These are phyloP conservation scores for Austroboletus niveus DNA, from an alignment of 1,284 basidiomycete genomes.

Conservation along the genomic window DNA sequence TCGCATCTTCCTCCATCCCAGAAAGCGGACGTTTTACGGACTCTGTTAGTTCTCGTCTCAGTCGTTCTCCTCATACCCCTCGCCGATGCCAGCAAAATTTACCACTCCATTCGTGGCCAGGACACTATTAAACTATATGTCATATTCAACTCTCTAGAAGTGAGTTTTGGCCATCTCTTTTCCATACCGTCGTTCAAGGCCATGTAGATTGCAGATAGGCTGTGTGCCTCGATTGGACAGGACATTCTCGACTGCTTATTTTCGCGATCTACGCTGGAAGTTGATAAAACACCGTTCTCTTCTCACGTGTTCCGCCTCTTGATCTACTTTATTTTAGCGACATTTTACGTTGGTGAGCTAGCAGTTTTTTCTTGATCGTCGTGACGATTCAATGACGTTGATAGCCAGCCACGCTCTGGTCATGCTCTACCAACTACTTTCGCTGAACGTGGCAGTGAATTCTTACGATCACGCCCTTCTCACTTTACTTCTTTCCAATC, in stretches of 20 bases:
- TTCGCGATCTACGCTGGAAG: slow-evolving; percentile 85
- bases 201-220: slow-evolving; percentile 85
- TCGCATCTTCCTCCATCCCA: slow-evolving; percentile 77
- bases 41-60: slow-evolving; percentile 74
- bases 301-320: slow-evolving; percentile 73
- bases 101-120: slow-evolving; percentile 98
- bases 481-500: slow-evolving; percentile 94
- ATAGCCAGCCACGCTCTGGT: slow-evolving; percentile 89
- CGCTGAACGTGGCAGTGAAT: slow-evolving; percentile 97
- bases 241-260: slow-evolving; percentile 97
- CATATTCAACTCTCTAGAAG: slow-evolving; percentile 97
- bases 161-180: slow-evolving; percentile 35
- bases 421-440: slow-evolving; percentile 95
- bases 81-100: slow-evolving; percentile 97
- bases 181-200: background rate
- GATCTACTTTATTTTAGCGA: slow-evolving; percentile 82
- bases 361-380: background rate
- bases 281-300: slow-evolving; percentile 53
- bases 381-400: background rate
- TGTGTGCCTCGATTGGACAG: slow-evolving; percentile 97
- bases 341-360: slow-evolving; percentile 78
- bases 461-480: slow-evolving; percentile 97
- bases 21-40: slow-evolving; percentile 87
- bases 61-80: slow-evolving; percentile 76
- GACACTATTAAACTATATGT: slow-evolving; percentile 99